A percentile compares a stretch with the other conserved stretches of the same genome.
Evolutionary conservation across 805 yeast genomes (phyloP).

Genomic region (Suhomyces pyralidae): DNA sequence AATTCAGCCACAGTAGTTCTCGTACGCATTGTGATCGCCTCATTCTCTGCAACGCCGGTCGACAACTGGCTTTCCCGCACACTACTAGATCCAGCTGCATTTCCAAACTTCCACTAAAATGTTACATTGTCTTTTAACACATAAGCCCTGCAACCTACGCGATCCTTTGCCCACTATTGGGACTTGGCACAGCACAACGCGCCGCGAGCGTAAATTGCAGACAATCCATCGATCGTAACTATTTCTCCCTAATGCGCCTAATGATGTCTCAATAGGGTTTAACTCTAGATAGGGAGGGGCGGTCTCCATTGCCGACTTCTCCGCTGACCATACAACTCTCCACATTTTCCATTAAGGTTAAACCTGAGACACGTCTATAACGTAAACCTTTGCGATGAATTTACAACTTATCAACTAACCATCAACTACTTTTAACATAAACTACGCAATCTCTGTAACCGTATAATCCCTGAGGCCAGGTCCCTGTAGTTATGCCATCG

Average conservation of each 20-base stretch:
- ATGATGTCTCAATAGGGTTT: neutral
- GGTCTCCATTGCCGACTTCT: neutral
- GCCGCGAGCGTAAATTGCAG: neutral
- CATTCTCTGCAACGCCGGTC: neutral
- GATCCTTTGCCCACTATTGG: neutral
- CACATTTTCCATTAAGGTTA: neutral
- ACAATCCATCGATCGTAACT: conserved; percentile 2
- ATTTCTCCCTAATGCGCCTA: conserved; percentile 1
- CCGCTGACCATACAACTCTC: neutral
- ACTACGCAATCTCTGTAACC: neutral
- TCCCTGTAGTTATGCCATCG: neutral
- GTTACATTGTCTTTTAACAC: neutral
- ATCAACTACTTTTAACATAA: neutral
- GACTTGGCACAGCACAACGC: neutral
- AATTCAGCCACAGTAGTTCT: neutral
- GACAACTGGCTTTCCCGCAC: neutral
- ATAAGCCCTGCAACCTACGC: neutral
- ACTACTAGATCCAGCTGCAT: neutral
- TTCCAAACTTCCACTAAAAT: neutral
- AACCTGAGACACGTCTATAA: neutral
- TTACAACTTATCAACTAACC: neutral
- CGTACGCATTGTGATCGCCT: neutral
- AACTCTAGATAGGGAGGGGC: neutral
- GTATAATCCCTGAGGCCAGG: neutral
- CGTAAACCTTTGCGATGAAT: neutral